phyloP scores from a whole-genome alignment of 768 basidiomycete species.

The Clitopilus hobsonii region DNA sequence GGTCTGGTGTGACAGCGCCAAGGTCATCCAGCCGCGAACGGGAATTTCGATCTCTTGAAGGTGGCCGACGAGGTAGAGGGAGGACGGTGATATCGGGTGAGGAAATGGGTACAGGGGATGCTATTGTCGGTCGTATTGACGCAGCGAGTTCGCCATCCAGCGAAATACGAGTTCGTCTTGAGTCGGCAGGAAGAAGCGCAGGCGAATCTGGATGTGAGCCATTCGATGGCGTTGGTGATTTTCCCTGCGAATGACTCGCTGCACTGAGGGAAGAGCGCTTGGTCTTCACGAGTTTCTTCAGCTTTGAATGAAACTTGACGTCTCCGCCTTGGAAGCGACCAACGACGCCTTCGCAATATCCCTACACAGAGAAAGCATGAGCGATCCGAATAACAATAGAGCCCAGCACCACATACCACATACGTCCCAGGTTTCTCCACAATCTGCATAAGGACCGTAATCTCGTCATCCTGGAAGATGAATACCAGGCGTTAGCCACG shows the following conservation, averaged over 20 bases:
- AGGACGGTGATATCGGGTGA: not conserved
- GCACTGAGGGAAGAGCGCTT: conserved; percentile 48
- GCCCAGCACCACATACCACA: conserved; percentile 54
- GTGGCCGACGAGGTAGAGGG: not conserved
- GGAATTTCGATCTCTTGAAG: not conserved
- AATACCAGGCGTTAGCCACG: conserved; percentile 1
- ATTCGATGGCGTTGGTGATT: conserved; percentile 18
- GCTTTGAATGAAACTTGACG: conserved; percentile 66
- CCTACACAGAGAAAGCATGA: conserved; percentile 44
- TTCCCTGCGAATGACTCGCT: conserved; percentile 6
- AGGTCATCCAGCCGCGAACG: not conserved
- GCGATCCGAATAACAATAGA: no score
- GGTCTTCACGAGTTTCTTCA: conserved; percentile 78
- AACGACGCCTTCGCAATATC: conserved; percentile 85
- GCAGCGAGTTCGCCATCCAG: not conserved
- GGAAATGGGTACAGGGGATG: not conserved
- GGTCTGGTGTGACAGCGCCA: not conserved
- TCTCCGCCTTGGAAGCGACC: conserved; percentile 62
- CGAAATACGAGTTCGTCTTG: conserved; percentile 6
- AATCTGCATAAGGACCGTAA: conserved; percentile 72
- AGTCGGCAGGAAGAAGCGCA: not conserved
- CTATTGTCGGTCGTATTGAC: not conserved
- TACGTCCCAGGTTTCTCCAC: conserved; percentile 46
- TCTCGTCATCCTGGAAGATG: conserved; percentile 63
- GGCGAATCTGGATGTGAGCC: conserved; percentile 7